These are phyloP conservation scores for Aspergillus sclerotialis DNA, from an alignment of 2,329 filamentous ascomycete species.

Conservation along the genomic window DNA sequence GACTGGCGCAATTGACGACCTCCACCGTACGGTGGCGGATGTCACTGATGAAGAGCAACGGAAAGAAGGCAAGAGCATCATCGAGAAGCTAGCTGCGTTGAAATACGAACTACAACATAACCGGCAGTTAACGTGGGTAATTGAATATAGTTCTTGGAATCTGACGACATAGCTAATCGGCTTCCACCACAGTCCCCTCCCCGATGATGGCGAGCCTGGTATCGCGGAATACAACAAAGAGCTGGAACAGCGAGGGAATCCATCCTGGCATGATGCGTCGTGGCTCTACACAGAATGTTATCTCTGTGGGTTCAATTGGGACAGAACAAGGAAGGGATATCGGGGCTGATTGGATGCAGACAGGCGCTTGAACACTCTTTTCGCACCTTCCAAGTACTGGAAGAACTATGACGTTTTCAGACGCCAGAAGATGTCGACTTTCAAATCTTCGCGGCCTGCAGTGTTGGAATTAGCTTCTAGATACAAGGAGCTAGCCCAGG, in stretches of 20 bases:
- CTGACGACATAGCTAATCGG: conserved; percentile 3
- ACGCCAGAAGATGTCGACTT: conserved; percentile 83
- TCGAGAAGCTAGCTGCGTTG: conserved; percentile 68
- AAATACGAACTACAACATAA: conserved; percentile 97
- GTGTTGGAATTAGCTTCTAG: conserved; percentile 74
- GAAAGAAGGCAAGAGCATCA: conserved; percentile 78
- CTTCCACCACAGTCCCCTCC: conserved; percentile 51
- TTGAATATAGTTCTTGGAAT: background rate
- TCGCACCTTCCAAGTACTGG: conserved; percentile 73
- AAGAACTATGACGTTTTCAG: conserved; percentile 84
- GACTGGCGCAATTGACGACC: conserved; percentile 90
- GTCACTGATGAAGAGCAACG: conserved; percentile 53
- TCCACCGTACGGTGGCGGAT: conserved; percentile 57
- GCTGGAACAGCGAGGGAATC: conserved; percentile 63
- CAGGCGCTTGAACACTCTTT: conserved; percentile 72
- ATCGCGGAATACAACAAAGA: conserved; percentile 80
- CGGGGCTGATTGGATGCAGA: conserved; percentile 27
- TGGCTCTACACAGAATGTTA: conserved; percentile 97
- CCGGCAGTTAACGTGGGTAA: conserved; percentile 62
- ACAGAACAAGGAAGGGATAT: background rate
- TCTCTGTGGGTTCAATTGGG: conserved; percentile 48
- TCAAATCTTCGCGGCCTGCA: conserved; percentile 82
- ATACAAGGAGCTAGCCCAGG: conserved; percentile 65
- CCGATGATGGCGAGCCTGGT: conserved; percentile 70
- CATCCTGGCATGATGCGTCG: conserved; percentile 74